A percentile compares a stretch with the other conserved stretches of the same genome.
Conservation (phyloP, 805 yeast genomes). For the Myxozyma melibiosi region DNA sequence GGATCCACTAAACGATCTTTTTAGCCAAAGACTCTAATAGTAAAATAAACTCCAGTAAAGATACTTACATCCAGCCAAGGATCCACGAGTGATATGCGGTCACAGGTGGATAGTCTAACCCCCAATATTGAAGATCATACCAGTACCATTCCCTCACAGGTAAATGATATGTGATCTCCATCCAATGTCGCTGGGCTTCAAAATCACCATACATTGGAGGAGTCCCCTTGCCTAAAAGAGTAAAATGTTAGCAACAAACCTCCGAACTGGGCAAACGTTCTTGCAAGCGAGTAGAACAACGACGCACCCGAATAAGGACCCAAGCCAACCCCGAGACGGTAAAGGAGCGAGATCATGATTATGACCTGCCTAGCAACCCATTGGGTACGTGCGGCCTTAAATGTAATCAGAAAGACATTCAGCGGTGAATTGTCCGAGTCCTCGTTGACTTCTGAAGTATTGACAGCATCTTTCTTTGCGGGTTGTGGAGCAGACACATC, state of each 20-base stretch:
- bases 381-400: slow-evolving; percentile 79
- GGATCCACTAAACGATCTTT: slow-evolving; percentile 53
- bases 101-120: slow-evolving; percentile 94
- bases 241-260: neutral
- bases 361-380: slow-evolving; percentile 82
- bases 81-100: slow-evolving; percentile 92
- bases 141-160: slow-evolving; percentile 83
- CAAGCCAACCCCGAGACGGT: slow-evolving; percentile 82
- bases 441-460: neutral
- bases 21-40: neutral
- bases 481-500: neutral
- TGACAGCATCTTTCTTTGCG: neutral
- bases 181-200: slow-evolving; percentile 98
- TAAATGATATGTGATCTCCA: slow-evolving; percentile 80
- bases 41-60: neutral
- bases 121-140: slow-evolving; percentile 92
- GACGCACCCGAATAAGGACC: slow-evolving; percentile 80
- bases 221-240: slow-evolving; percentile 34
- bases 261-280: neutral
- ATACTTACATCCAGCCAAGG: slow-evolving; percentile 51
- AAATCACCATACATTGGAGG: slow-evolving; percentile 93
- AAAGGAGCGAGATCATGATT: slow-evolving; percentile 67
- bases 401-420: slow-evolving; percentile 75
- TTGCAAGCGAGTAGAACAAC: slow-evolving; percentile 26
- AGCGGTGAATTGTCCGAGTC: slow-evolving; percentile 58